Evolutionary conservation across 2,329 filamentous ascomycete genomes (phyloP).

Genomic region (Lachnellula cervina): DNA sequence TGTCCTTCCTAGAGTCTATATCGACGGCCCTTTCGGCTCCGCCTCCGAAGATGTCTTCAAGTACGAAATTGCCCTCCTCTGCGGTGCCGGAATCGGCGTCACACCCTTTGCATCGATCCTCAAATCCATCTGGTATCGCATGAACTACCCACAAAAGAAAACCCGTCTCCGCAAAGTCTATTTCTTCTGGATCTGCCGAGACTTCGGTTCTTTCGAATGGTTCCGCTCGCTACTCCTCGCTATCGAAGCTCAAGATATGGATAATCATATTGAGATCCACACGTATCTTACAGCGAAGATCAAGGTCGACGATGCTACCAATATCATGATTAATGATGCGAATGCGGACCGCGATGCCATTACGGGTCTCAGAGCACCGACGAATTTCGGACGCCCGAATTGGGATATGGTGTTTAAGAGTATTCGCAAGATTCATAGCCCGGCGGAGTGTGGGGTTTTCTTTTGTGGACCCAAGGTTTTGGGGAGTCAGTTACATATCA

Average conservation of each 20-base stretch:
- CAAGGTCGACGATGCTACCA: slow-evolving; percentile 78
- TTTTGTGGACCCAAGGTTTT: slow-evolving; percentile 81
- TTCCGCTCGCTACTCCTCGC: slow-evolving; percentile 78
- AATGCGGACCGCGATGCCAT: slow-evolving; percentile 81
- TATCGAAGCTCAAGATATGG: slow-evolving; percentile 80
- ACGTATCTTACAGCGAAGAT: slow-evolving; percentile 85
- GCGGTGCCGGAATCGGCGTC: slow-evolving; percentile 77
- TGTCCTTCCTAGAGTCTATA: slow-evolving; percentile 72
- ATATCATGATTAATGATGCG: slow-evolving; percentile 90
- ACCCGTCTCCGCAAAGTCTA: slow-evolving; percentile 80
- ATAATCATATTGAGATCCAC: slow-evolving; percentile 82
- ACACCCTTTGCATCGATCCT: slow-evolving; percentile 84
- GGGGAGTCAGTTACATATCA: slow-evolving; percentile 71
- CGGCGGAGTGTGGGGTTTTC: slow-evolving; percentile 72
- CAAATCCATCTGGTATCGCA: slow-evolving; percentile 90
- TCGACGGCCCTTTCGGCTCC: slow-evolving; percentile 81
- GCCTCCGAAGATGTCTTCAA: slow-evolving; percentile 88
- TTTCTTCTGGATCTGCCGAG: slow-evolving; percentile 89
- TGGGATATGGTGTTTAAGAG: slow-evolving; percentile 88
- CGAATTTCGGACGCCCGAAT: slow-evolving; percentile 81
- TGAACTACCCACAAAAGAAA: slow-evolving; percentile 80
- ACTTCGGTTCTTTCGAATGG: slow-evolving; percentile 87
- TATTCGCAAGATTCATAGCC: slow-evolving; percentile 71
- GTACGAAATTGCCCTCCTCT: slow-evolving; percentile 74
- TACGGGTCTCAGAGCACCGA: slow-evolving; percentile 74